Percentiles rank a stretch among this genome's conserved stretches.
Conservation (phyloP, 2,329 filamentous ascomycete genomes). For the Monosporascus sp. region DNA sequence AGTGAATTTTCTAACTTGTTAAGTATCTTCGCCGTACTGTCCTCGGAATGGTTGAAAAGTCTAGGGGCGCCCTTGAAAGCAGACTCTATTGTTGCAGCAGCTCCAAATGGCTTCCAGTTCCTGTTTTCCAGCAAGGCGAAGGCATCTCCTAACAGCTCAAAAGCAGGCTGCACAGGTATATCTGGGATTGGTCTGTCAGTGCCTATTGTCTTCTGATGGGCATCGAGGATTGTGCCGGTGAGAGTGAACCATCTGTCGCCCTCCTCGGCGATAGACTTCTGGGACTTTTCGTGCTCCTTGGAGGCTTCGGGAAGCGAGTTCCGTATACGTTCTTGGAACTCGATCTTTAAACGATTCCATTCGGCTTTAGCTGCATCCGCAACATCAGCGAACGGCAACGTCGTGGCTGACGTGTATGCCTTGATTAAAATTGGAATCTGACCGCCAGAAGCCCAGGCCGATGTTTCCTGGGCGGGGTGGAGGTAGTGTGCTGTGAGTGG, state of each 20-base stretch:
- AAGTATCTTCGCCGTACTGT: conserved; percentile 30
- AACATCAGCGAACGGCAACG: conserved; percentile 35
- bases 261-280: conserved; percentile 60
- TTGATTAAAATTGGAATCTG: conserved; percentile 37
- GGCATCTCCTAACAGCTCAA: conserved; percentile 29
- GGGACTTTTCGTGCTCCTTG: conserved; percentile 67
- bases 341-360: conserved; percentile 58
- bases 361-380: conserved; percentile 45
- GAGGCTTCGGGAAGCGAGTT: conserved; percentile 78
- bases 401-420: conserved; percentile 39
- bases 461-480: conserved; percentile 36
- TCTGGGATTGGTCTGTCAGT: conserved; percentile 22
- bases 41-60: conserved; percentile 31
- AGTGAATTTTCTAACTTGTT: conserved; percentile 45
- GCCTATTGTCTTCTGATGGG: conserved; percentile 20
- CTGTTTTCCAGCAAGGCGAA: conserved; percentile 40
- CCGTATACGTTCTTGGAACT: conserved; percentile 62
- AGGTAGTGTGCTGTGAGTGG: conserved; percentile 52
- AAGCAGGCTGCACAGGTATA: conserved; percentile 22
- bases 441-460: conserved; percentile 28
- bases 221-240: conserved; percentile 38
- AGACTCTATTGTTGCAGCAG: conserved; percentile 40
- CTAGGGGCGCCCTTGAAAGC: conserved; percentile 35
- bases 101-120: conserved; percentile 53
- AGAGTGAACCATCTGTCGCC: conserved; percentile 64